Percentiles rank a stretch among this genome's conserved stretches.
Evolutionary conservation across 1,284 basidiomycete species (phyloP).

Genomic region (Vanrija sp.): DNA sequence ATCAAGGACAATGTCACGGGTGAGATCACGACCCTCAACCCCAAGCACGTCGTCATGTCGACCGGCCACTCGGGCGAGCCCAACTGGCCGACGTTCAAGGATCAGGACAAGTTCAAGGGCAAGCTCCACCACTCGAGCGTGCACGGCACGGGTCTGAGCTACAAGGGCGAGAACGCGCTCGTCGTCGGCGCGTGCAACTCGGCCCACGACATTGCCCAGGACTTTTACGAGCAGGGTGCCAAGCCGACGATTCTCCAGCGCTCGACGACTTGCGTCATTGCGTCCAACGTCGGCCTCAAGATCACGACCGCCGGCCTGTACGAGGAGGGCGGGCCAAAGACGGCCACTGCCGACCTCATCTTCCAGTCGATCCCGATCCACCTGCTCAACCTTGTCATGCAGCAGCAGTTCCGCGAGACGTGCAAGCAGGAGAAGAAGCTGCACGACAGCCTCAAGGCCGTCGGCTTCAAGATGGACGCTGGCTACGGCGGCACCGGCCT

Average conservation of each 20-base stretch:
- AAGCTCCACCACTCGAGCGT: conserved; percentile 55
- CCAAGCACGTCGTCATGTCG: conserved; percentile 33
- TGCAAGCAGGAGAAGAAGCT: too few relatives aligned
- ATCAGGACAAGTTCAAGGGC: conserved; percentile 55
- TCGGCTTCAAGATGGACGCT: conserved; percentile 23
- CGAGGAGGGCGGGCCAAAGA: conserved; percentile 54
- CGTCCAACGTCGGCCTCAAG: conserved; percentile 48
- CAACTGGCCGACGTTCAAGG: conserved; percentile 15
- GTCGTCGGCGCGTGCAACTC: conserved; percentile 21
- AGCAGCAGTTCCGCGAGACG: too few relatives aligned
- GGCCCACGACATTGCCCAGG: conserved; percentile 16
- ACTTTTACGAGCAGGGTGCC: conserved; percentile 48
- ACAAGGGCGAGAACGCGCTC: conserved; percentile 49
- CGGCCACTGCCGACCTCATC: conserved; percentile 51
- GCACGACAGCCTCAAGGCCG: conserved; percentile 3
- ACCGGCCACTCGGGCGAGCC: conserved; percentile 19
- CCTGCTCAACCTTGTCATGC: conserved; percentile 48
- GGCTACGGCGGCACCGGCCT: conserved; percentile 21
- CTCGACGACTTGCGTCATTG: conserved; percentile 51
- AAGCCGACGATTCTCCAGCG: conserved; percentile 50
- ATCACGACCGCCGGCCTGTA: conserved; percentile 53
- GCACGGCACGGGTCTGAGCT: conserved; percentile 50
- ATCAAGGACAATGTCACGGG: conserved; percentile 30
- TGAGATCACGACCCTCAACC: conserved; percentile 53
- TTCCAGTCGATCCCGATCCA: conserved; percentile 41